Conservation (phyloP, 352 stramenopile species). For the Phytophthora nicotianae region DNA sequence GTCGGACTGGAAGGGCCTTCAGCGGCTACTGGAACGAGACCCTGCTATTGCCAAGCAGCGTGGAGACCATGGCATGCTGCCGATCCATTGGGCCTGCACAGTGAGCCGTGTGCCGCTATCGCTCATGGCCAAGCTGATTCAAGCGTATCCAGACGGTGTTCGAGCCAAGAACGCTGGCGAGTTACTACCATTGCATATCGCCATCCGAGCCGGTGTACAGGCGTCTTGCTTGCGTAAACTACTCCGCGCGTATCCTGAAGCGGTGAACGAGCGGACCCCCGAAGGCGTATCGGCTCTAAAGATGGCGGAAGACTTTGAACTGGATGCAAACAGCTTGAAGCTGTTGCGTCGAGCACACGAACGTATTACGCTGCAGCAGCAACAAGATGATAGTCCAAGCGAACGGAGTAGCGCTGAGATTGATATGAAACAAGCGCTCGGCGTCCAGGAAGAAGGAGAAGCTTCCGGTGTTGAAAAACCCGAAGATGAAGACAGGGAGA, state of each 20-base stretch:
- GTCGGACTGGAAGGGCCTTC: constrained; percentile 76
- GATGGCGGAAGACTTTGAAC: constrained; percentile 51
- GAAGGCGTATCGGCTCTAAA: constrained; percentile 56
- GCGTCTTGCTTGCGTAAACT: constrained; percentile 58
- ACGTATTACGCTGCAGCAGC: constrained; percentile 18
- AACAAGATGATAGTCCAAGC: constrained; percentile 21
- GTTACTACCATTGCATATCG: constrained; percentile 80
- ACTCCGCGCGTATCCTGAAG: constrained; percentile 57
- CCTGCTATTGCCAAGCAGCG: constrained; percentile 49
- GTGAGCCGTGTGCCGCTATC: constrained; percentile 63
- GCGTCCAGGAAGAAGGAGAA: constrained; percentile 40
- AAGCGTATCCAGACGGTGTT: constrained; percentile 64
- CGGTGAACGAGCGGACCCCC: constrained; percentile 49
- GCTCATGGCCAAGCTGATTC: constrained; percentile 65
- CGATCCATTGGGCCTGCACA: constrained; percentile 83
- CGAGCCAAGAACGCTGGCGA: constrained; percentile 64
- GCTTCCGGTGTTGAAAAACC: constrained; percentile 21
- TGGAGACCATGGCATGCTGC: constrained; percentile 86
- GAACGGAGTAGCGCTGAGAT: constrained; percentile 22
- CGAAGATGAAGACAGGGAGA: constrained; percentile 22
- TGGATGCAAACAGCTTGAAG: constrained; percentile 51
- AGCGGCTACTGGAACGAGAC: constrained; percentile 62
- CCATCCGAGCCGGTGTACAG: constrained; percentile 61
- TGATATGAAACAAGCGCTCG: constrained; percentile 7
- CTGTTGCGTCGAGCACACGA: constrained; percentile 45